These are phyloP conservation scores for Lachnellula hyalina DNA, from an alignment of 2,329 filamentous ascomycete genomes.

Conservation along the genomic window DNA sequence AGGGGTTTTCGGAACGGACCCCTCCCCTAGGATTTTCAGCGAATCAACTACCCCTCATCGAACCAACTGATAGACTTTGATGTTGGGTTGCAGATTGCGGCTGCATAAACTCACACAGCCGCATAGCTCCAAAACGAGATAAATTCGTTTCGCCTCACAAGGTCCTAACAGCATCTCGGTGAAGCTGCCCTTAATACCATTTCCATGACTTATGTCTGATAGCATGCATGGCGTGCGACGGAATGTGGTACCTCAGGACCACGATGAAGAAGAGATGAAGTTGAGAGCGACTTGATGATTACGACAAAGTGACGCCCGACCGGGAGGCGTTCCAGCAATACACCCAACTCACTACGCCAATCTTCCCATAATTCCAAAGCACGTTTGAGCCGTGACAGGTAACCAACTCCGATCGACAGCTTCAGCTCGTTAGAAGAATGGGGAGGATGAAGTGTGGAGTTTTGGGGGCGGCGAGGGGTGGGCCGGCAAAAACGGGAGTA, in stretches of 20 bases:
- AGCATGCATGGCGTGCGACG: not conserved
- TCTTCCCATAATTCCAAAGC: not conserved
- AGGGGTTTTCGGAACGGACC: not conserved
- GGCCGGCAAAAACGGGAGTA: no score
- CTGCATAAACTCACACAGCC: not conserved
- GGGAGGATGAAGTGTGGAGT: no score
- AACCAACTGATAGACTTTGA: not conserved
- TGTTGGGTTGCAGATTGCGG: not conserved
- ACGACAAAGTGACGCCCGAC: not conserved
- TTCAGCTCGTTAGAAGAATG: not conserved
- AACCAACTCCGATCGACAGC: not conserved
- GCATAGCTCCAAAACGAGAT: not conserved
- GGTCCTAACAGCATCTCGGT: not conserved
- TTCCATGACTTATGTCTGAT: not conserved
- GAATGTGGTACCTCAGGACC: not conserved
- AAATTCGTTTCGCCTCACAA: not conserved
- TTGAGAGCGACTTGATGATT: not conserved
- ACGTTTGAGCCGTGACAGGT: not conserved
- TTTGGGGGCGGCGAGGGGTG: no score
- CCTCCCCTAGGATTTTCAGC: not conserved
- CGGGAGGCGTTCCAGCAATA: not conserved
- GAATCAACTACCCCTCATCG: not conserved
- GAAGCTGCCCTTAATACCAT: not conserved
- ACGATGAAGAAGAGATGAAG: not conserved
- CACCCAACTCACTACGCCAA: conserved; percentile 1